Base-by-base conservation (phyloP, 2,329 filamentous ascomycete species). In the Ascochyta pisi region DNA sequence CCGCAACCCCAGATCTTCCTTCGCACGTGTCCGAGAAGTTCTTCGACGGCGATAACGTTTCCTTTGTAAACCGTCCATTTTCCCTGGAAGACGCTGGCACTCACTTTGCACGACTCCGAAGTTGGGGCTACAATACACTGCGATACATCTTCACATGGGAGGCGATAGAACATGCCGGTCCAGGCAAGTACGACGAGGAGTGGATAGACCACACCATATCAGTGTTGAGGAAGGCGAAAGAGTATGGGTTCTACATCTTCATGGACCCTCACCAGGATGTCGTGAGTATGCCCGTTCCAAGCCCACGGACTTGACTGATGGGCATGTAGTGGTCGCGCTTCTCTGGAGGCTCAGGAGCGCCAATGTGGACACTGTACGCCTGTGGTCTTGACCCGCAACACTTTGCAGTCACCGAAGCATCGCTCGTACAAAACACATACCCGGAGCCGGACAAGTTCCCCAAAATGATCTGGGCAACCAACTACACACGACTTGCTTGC, bases 181-280 rank as follows among this genome's bases (percentile, higher is more conserved):
- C 96, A 0, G 92, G 93, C 1, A 88, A 86, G 69, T 99, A 98
- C 74, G 96, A 99, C 68, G 92, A 99, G 71, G 88, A 90, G 59
- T 99, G 91, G 84, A 93, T 98, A 63, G 83, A 90, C 63, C 92
- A 96, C 73, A 99, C 95, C 0, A 92, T 99, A 63, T 84, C 91
- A 35, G 82, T 96, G 10, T 77, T 99, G 65, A 85, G 92, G 53
- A 82, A 92, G 62, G 93, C 93, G 34, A 96, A 93, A 73, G 83
- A 87, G 34, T 98, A 96, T 80, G 91, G 91, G 26, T 97, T 99
- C 75, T 96, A 96, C 70, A 83, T 99, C 45, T 98, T 97, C 73
- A 96, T 99, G 92, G 96, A 99, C 67, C 94, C 96, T 19, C 95
- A 99, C 75, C 95, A 99, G 81, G 95, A 99, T 79, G 94, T 98